Evolutionary conservation across 345 rosid species (phyloP).

Genomic region (Sapria himalayana): DNA sequence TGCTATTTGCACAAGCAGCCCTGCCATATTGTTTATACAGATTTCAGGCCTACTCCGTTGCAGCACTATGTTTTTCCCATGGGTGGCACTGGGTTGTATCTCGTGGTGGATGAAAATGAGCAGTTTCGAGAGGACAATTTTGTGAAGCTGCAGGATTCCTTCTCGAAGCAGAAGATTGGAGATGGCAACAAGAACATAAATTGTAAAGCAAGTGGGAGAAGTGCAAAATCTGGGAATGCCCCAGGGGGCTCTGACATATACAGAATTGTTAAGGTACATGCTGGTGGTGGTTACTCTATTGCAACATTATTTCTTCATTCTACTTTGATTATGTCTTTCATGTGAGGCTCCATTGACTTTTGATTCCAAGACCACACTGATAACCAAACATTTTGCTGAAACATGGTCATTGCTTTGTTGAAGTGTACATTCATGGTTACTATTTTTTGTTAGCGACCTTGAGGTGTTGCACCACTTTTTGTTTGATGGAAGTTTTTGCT

Average conservation of each 20-base stretch:
- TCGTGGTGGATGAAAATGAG: constrained; percentile 90
- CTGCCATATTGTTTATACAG: constrained; percentile 92
- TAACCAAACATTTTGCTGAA: no score
- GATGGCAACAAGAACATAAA: constrained; percentile 34
- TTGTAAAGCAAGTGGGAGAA: constrained; percentile 67
- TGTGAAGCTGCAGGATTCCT: constrained; percentile 69
- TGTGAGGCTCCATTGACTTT: no score
- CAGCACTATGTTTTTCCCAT: constrained; percentile 94
- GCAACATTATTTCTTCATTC: not conserved
- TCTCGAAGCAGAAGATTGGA: constrained; percentile 40
- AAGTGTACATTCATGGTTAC: no score
- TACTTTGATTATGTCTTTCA: not conserved
- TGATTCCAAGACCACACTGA: no score
- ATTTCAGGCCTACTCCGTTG: constrained; percentile 91
- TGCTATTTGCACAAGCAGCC: constrained; percentile 89
- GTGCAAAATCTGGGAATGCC: constrained; percentile 50
- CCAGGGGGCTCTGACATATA: constrained; percentile 74
- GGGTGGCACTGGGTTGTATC: constrained; percentile 83
- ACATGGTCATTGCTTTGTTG: no score
- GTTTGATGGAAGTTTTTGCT: no score
- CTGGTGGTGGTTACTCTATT: no score
- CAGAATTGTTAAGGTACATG: constrained; percentile 99
- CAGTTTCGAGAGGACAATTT: constrained; percentile 86
- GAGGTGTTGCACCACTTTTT: no score
- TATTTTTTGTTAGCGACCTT: no score